Evolutionary conservation across 495 filamentous ascomycete species (phyloP), one percentile per base, ranked within the genome.

Genomic region (Aspergillus panamensis): DNA sequence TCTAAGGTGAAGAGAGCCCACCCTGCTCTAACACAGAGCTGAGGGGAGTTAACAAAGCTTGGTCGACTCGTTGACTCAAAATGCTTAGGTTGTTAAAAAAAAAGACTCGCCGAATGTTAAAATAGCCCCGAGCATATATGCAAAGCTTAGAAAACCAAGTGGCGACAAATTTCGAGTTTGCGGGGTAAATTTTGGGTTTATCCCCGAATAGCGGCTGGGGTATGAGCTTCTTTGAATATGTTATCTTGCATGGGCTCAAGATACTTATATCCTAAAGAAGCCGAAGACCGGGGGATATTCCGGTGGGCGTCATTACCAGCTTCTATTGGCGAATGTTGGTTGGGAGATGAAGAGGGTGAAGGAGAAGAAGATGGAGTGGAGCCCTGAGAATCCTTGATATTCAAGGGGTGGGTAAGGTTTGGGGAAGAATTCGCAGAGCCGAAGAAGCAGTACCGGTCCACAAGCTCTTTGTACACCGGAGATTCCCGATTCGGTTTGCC

Each of bases 391-490:
- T 57, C 48, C 8, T 40, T 44, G 8, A 39, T 53, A 52, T 43
- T 61, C n/a, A 40, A 59, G 51, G 55, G 20, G 45, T 29, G 51
- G 35, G 45, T 53, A 14, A 25, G 43, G 8, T 56, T 53, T 8
- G 54, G 40, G 16, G 58, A 56, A 7, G 35, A 62, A 30, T 42
- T 50, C n/a, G 60, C 58, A 37, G 61, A 64, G 21, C 61, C 59
- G 51, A 58, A 64, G 51, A 67, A 67, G 62, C 94, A 98, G 76
- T 96, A 98, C 74, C 95, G 96, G 78, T 96, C 89, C 66, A 98
- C 84, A 56, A 98, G 80, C 71, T 98, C 94, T 68, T 91, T 86
- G 73, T 97, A 97, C 51, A 90, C 88, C 39, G 87, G 83, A 21
- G 93, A 95, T 21, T 92, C 81, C 60, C 93, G 77, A 42, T 83